Evolutionary conservation across 257 asterid species (phyloP).

Genomic region (Hygrophila difformis): DNA sequence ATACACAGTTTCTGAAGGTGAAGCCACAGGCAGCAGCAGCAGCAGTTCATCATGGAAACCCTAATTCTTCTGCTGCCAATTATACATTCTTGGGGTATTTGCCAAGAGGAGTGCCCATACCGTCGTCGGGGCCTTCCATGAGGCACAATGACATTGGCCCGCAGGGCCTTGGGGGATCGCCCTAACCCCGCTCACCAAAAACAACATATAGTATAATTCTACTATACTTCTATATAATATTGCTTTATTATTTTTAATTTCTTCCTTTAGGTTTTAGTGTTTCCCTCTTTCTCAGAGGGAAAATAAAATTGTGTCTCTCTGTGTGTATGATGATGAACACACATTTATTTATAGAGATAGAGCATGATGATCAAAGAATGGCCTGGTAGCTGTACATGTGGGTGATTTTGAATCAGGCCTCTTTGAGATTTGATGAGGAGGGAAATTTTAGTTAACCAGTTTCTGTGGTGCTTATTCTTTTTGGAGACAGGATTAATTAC

Average conservation of each 20-base stretch:
- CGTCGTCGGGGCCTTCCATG: slow-evolving; percentile 68
- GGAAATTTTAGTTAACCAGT: neutral
- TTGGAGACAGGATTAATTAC: neutral
- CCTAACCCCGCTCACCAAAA: too few species aligned
- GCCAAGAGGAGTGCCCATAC: slow-evolving; percentile 68
- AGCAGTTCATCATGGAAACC: neutral
- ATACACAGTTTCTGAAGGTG: slow-evolving; percentile 36
- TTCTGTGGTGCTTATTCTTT: slow-evolving; percentile 1
- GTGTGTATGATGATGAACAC: too few species aligned
- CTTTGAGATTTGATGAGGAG: neutral
- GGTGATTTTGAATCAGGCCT: neutral
- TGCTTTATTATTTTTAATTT: neutral
- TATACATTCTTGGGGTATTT: slow-evolving; percentile 33
- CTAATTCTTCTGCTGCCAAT: slow-evolving; percentile 3
- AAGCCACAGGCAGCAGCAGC: slow-evolving; percentile 16
- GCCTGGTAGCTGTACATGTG: slow-evolving; percentile 10
- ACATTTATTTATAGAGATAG: too few species aligned
- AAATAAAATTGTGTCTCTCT: too few species aligned
- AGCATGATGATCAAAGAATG: too few species aligned
- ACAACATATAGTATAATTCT: too few species aligned
- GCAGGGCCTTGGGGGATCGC: slow-evolving; percentile 16
- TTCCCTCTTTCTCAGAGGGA: too few species aligned
- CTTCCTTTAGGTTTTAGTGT: neutral
- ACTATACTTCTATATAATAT: too few species aligned
- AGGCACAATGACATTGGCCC: slow-evolving; percentile 52